A percentile compares a stretch with the other conserved stretches of the same genome.
These are phyloP conservation scores for Torulaspora gathmanii DNA, from an alignment of 805 yeast genomes.

Conservation along the genomic window DNA sequence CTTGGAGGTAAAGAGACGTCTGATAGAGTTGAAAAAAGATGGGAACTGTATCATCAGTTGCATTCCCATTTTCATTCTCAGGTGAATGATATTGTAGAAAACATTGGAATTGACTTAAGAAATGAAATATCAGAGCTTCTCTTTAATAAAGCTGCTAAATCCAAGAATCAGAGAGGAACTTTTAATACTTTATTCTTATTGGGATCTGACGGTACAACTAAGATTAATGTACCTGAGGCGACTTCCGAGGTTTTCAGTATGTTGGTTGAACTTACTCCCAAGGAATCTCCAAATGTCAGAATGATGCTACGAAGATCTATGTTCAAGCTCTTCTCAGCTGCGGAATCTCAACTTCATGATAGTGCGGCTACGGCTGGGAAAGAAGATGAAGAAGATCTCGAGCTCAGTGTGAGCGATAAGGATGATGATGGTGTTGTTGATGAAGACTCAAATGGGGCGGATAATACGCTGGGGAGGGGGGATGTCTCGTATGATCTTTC, in stretches of 20 bases:
- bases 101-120: slow-evolving; percentile 37
- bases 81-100: slow-evolving; percentile 30
- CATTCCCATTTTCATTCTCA: slow-evolving; percentile 32
- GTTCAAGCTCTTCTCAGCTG: slow-evolving; percentile 29
- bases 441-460: slow-evolving; percentile 3
- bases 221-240: slow-evolving; percentile 34
- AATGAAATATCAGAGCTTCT: slow-evolving; percentile 29
- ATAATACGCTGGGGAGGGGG: slow-evolving; percentile 5
- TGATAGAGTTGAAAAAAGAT: slow-evolving; percentile 37
- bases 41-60: slow-evolving; percentile 39
- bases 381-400: slow-evolving; percentile 8
- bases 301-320: slow-evolving; percentile 36
- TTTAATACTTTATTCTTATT: slow-evolving; percentile 40
- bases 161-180: slow-evolving; percentile 10
- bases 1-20: slow-evolving; percentile 43
- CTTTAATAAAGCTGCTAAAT: slow-evolving; percentile 13
- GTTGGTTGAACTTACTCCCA: slow-evolving; percentile 37
- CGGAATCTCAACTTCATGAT: slow-evolving; percentile 17
- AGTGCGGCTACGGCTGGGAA: slow-evolving; percentile 6
- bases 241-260: slow-evolving; percentile 21
- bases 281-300: slow-evolving; percentile 38
- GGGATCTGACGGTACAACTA: slow-evolving; percentile 43
- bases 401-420: slow-evolving; percentile 5
- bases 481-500: slow-evolving; percentile 33
- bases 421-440: slow-evolving; percentile 14